A percentile compares a stretch with the other conserved stretches of the same genome.
phyloP scores from a whole-genome alignment of 164 flowering plant genomes.

The Chimonanthus salicifolius region DNA sequence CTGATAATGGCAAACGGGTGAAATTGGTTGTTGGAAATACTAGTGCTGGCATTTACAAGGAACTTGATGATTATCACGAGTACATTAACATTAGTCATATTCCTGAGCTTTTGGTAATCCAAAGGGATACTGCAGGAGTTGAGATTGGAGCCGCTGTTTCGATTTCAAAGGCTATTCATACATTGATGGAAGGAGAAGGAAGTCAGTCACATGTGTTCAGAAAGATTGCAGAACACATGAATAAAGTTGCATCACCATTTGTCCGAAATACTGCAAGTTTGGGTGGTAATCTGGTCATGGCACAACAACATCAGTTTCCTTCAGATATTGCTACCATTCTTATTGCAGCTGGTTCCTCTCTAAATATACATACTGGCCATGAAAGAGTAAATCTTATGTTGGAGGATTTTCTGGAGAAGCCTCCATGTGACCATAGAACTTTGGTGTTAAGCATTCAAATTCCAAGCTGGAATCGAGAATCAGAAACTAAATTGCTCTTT shows the following conservation, averaged over 20 bases:
- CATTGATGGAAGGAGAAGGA: constrained; percentile 36
- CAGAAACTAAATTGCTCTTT: constrained; percentile 24
- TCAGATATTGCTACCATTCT: constrained; percentile 90
- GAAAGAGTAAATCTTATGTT: constrained; percentile 35
- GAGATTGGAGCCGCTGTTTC: constrained; percentile 82
- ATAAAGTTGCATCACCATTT: constrained; percentile 65
- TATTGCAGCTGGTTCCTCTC: constrained; percentile 53
- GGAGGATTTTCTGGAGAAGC: constrained; percentile 61
- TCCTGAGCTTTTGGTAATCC: constrained; percentile 60
- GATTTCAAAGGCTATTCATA: constrained; percentile 58
- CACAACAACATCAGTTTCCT: constrained; percentile 69
- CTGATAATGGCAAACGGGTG: constrained; percentile 10
- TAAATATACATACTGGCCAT: constrained; percentile 33
- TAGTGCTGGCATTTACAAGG: constrained; percentile 70
- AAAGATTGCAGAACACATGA: constrained; percentile 75
- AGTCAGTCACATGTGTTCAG: constrained; percentile 24
- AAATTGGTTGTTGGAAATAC: constrained; percentile 82
- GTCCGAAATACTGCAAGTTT: constrained; percentile 79
- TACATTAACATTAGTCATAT: constrained; percentile 65
- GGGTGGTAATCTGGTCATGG: constrained; percentile 90
- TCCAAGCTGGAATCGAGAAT: constrained; percentile 33
- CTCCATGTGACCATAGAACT: constrained; percentile 44
- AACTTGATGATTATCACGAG: constrained; percentile 34
- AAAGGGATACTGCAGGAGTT: constrained; percentile 44
- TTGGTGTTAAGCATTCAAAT: constrained; percentile 56